Evolutionary conservation across 139 green algal species (phyloP), one percentile per base, ranked within the genome.

Genomic region (Chlorokybus atmophyticus): DNA sequence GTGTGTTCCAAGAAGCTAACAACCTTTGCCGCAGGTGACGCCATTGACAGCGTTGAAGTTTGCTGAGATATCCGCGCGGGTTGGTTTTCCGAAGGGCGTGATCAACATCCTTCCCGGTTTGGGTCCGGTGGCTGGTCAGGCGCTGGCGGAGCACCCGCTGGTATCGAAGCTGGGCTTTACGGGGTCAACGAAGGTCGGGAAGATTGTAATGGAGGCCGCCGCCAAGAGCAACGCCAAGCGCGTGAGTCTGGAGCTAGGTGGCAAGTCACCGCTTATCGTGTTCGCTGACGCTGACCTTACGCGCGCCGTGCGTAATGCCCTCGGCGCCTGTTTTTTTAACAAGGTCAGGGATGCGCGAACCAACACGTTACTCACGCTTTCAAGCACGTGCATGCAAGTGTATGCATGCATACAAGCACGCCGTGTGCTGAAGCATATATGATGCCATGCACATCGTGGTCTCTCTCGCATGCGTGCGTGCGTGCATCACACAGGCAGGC

Each of bases 121-220:
- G 40, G 82, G 81, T 23, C 62, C 68, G 27, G 77, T 65, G 3
- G 74, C 81, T 2, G 82, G 82, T 32, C 64, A 54, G 10, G 67
- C 72, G 3, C 30, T 89, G 10, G 65, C 61, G 30, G 52, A 40
- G 3, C 69, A 86, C 62, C 31, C 19, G 17, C 44, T 48, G 0
- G 64, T 88, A 14, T 67, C 85, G 65, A 88, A 87, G 75, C 64
- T 85, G 32, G 65, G 79, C 2, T 88, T 88, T 69, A 88, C 82
- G 2, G 82, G 82, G 39, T 79, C 64, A 62, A 86, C 81, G 19
- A 78, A 85, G 64, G 66, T 86, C 1, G 80, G 81, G 7, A 64
- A 72, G 38, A 55, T 56, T 0, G 75, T 93, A 26, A 70, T 61
- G 1, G 38, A 55, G 19, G 76, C 75, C 0, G 84, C 82, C 0